Evolutionary conservation across 805 yeast species (phyloP), one percentile per base, ranked within the genome.

Genomic region (Candida loeiensis): DNA sequence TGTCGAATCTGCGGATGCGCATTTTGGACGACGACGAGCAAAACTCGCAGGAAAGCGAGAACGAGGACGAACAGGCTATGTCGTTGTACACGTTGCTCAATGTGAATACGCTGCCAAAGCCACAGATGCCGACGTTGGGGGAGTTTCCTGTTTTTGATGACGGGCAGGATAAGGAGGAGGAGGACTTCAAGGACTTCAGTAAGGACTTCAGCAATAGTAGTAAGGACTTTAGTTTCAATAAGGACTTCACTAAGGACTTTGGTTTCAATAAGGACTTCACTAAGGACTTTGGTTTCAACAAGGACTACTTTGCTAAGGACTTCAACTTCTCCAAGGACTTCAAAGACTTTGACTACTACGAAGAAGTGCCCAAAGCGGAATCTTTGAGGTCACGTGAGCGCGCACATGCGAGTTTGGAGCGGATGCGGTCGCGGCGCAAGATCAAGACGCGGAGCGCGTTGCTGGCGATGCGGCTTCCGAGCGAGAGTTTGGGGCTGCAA

Each of bases 11-110:
- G 21, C 33, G 33, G 22, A 30, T 30, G 33, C 33, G 21, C 13
- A 30, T 30, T 11, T n/a, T 30, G 6, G 34, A 13, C n/a, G 38
- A 16, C 12, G 33, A 25, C 11, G 43, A 37, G 13, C 49, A 51
- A 2, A 55, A 50, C 6, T 64, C 52, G 8, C 40, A 43, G 3
- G 73, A 65, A 33, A 64, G 69, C 45, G 74, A 71, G 44, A 60
- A 59, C 41, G 87, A 80, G 51, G 85, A 81, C 55, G 86, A 81
- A 48, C 76, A 78, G 9, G 82, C 80, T 0, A 79, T 81, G 85
- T 79, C 85, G 0, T 56, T 80, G 16, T 80, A 80, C 50, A 74
- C 83, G 0, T 74, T 82, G 0, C 55, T 80, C 52, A 64, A 66
- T 32, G 45, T 53, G 32, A 47, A 49, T 8, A 45, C 48, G 11